Evolutionary conservation across 805 yeast species (phyloP).

Genomic region (Starmerella bombicola): DNA sequence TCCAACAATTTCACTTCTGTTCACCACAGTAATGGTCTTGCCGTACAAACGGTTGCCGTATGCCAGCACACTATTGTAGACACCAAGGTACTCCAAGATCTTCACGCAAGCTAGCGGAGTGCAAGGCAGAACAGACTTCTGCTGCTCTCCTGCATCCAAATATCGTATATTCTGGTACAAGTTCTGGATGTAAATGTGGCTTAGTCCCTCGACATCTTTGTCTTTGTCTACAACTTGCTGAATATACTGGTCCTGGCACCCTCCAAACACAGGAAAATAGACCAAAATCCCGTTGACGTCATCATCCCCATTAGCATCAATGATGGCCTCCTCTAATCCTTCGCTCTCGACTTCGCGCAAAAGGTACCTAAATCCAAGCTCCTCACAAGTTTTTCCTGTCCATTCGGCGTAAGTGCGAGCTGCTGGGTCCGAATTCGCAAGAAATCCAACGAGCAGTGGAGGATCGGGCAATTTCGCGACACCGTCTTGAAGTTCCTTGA

Average conservation of each 20-base stretch:
- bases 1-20: slow-evolving; percentile 93
- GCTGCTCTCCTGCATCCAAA: slow-evolving; percentile 50
- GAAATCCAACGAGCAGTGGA: slow-evolving; percentile 78
- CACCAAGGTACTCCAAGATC: slow-evolving; percentile 77
- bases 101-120: slow-evolving; percentile 93
- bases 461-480: slow-evolving; percentile 41
- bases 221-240: slow-evolving; percentile 87
- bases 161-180: slow-evolving; percentile 86
- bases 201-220: slow-evolving; percentile 93
- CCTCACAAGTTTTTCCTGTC: slow-evolving; percentile 84
- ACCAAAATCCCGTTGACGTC: slow-evolving; percentile 85
- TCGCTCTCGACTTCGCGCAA: slow-evolving; percentile 64
- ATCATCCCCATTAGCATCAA: slow-evolving; percentile 68
- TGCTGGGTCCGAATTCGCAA: slow-evolving; percentile 90
- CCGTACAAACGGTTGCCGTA: slow-evolving; percentile 92
- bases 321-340: slow-evolving; percentile 67
- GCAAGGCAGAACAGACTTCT: slow-evolving; percentile 86
- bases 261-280: slow-evolving; percentile 94
- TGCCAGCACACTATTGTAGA: slow-evolving; percentile 67
- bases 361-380: slow-evolving; percentile 76
- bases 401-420: slow-evolving; percentile 90
- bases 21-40: slow-evolving; percentile 78
- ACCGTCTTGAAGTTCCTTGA: slow-evolving; percentile 53
- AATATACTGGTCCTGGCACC: slow-evolving; percentile 85
- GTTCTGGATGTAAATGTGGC: slow-evolving; percentile 81